Percentiles rank a stretch among this genome's conserved stretches.
These are phyloP conservation scores for Naganishia antarctica DNA, from an alignment of 768 basidiomycete species.

Conservation along the genomic window DNA sequence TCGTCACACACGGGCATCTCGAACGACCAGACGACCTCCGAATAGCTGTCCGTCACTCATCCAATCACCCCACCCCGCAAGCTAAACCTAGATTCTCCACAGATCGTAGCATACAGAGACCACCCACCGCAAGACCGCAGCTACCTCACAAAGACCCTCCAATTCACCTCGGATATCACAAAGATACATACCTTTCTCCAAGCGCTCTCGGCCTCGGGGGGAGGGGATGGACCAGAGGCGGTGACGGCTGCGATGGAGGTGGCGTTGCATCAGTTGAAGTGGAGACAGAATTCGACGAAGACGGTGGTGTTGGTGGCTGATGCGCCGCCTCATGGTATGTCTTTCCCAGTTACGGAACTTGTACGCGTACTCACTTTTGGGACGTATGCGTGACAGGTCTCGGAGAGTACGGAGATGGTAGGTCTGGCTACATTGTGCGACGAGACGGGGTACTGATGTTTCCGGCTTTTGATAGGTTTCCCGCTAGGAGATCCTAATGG, in stretches of 20 bases:
- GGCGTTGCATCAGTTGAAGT: constrained; percentile 73
- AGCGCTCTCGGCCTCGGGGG: constrained; percentile 38
- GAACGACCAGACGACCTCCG: constrained; percentile 78
- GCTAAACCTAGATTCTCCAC: neutral
- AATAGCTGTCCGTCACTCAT: constrained; percentile 55
- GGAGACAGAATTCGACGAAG: constrained; percentile 81
- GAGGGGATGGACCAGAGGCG: constrained; percentile 85
- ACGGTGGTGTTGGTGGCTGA: constrained; percentile 97
- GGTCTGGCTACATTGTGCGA: neutral
- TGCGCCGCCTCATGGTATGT: constrained; percentile 82
- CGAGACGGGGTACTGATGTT: constrained; percentile 20
- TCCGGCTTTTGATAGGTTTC: constrained; percentile 50
- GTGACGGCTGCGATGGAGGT: constrained; percentile 89
- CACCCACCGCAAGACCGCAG: constrained; percentile 97
- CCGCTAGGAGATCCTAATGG: constrained; percentile 67
- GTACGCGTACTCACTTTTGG: neutral
- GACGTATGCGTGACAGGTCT: constrained; percentile 51
- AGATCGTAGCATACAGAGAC: constrained; percentile 90
- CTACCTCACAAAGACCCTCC: constrained; percentile 87
- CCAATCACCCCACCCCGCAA: neutral
- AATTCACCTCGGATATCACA: constrained; percentile 87
- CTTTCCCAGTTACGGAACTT: constrained; percentile 16
- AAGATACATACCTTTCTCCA: constrained; percentile 33
- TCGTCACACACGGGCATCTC: constrained; percentile 90
- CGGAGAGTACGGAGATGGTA: constrained; percentile 81